A percentile compares a stretch with the other conserved stretches of the same genome.
Evolutionary conservation across 495 filamentous ascomycete species (phyloP).

Genomic region (Apiosordaria backusii): DNA sequence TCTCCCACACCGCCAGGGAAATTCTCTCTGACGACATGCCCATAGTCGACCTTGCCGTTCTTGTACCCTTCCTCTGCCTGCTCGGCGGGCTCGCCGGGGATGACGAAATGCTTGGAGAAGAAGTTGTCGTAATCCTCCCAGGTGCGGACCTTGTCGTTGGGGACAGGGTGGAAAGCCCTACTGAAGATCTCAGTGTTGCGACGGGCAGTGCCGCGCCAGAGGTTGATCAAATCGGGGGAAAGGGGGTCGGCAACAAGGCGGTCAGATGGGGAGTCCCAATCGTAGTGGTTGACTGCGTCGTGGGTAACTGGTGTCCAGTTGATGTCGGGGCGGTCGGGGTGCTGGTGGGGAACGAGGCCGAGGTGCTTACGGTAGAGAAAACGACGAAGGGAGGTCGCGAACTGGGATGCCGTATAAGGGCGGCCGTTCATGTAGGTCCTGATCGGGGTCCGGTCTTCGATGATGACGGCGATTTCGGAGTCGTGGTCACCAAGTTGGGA

Average conservation of each 20-base stretch:
- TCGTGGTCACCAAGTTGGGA: conserved; percentile 86
- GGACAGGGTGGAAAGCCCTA: conserved; percentile 83
- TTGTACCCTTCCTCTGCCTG: conserved; percentile 28
- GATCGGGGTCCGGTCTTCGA: conserved; percentile 63
- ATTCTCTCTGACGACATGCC: conserved; percentile 80
- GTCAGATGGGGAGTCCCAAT: conserved; percentile 76
- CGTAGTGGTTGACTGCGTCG: conserved; percentile 65
- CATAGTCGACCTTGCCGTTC: conserved; percentile 59
- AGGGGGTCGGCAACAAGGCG: conserved; percentile 72
- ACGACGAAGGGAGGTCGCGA: conserved; percentile 78
- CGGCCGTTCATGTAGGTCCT: conserved; percentile 67
- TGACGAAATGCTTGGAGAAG: conserved; percentile 65
- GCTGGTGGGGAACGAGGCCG: conserved; percentile 73
- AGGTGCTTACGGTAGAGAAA: conserved; percentile 90
- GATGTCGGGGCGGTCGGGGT: conserved; percentile 52
- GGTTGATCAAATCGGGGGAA: conserved; percentile 56
- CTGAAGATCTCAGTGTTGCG: conserved; percentile 83
- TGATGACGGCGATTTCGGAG: conserved; percentile 44
- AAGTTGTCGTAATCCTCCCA: conserved; percentile 87
- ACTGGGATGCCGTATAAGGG: conserved; percentile 68
- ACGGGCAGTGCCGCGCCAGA: conserved; percentile 71
- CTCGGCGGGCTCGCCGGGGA: conserved; percentile 45
- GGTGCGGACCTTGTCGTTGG: conserved; percentile 71
- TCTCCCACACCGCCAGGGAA: conserved; percentile 65
- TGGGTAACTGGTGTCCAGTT: conserved; percentile 74